Base-by-base conservation (phyloP, 306 rosid genomes). In the Glycine latifolia region DNA sequence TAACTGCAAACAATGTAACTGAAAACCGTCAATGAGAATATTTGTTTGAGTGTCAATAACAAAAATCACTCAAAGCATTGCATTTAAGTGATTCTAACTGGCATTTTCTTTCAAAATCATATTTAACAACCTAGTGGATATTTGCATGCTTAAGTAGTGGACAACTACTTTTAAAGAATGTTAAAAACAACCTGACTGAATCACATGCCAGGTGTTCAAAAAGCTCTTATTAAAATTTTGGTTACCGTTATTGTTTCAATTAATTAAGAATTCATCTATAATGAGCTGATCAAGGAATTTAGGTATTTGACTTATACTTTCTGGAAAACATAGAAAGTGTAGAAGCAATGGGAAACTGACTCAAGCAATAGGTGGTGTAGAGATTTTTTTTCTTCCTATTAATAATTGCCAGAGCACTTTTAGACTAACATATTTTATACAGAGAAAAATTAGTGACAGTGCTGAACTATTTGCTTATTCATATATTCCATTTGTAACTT, bases 101-200 rank as follows among this genome's bases (percentile, higher is more conserved):
- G 12, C 62, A 46, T 73, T 47, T 83, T 72, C 58, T 56, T 84
- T 49, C 13, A 58, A 83, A 73, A 2, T 55, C 43, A 67, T 35
- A 65, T 66, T 78, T 33, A 76, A 47, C 56, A 73, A 26, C 31
- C 31, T 26, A 26, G 31, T 26, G 31, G 31, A 26, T 26, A 26
- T 26, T 26, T 26, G 31, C 31, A 26, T 26, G 31, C 31, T 26
- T 26, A 26, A 26, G 31, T 26, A 26, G 31, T 26, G 31, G 31
- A 26, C 31, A 26, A 26, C 31, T 26, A 26, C 31, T 26, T 26
- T 26, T 26, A 26, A 26, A 26, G 31, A 26, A 26, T 26, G 31
- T 26, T 26, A 26, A 26, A 26, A 26, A 26, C 31, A 26, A 47
- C 69, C 83, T 39, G 55, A 49, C 58, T 11, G 17, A 73, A 70